phyloP scores from a whole-genome alignment of 2,329 filamentous ascomycete genomes.

The Pseudogymnoascus sp. region DNA sequence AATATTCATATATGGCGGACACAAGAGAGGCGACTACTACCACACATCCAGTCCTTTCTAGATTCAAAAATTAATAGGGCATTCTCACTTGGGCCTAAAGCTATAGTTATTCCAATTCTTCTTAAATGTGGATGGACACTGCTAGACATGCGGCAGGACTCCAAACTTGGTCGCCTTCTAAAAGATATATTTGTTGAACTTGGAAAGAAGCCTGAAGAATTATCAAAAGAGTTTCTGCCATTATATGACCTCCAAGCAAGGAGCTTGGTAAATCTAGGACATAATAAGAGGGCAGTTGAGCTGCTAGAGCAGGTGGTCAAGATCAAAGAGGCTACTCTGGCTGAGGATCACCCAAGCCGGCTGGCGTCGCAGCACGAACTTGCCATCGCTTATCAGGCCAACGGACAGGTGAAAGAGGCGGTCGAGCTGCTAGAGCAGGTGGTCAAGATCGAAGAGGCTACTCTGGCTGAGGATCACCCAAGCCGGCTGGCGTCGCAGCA shows the following conservation, averaged over 20 bases:
- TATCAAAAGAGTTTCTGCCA: conserved; percentile 14
- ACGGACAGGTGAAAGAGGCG: conserved; percentile 9
- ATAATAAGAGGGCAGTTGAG: conserved; percentile 7
- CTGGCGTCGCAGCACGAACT: conserved; percentile 7
- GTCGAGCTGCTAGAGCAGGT: conserved; percentile 8
- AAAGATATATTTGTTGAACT: conserved; percentile 16
- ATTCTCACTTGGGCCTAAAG: conserved; percentile 7
- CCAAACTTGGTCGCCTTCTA: conserved; percentile 13
- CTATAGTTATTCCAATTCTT: conserved; percentile 13
- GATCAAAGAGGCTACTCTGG: conserved; percentile 3
- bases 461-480: conserved; percentile 1
- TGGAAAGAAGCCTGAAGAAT: conserved; percentile 9
- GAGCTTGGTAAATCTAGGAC: conserved; percentile 12
- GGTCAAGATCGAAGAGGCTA: background rate
- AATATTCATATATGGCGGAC: conserved; percentile 11
- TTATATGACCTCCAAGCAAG: conserved; percentile 17
- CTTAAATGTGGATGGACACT: conserved; percentile 14
- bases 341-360: conserved; percentile 7
- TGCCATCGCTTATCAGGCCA: conserved; percentile 3
- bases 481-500: background rate
- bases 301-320: conserved; percentile 16
- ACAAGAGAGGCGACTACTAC: conserved; percentile 14
- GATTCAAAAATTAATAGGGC: conserved; percentile 12
- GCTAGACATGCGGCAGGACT: conserved; percentile 15
- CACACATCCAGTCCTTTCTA: conserved; percentile 16